Evolutionary conservation across 371 early-diverging fungal species (phyloP).

Genomic region (Mucor sp.): DNA sequence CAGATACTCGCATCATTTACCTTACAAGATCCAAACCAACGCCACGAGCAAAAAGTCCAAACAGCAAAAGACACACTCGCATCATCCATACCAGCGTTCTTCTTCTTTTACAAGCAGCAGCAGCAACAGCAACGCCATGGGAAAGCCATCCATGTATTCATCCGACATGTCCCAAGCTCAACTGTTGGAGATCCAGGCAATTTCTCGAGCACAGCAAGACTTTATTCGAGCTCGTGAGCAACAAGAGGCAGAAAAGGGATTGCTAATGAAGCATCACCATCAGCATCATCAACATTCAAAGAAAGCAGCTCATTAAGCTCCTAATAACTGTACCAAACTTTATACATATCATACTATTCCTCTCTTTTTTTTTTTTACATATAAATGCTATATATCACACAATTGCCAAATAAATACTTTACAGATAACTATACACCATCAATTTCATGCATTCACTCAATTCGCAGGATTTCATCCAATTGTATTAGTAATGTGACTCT

Average conservation of each 20-base stretch:
- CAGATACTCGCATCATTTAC: not conserved
- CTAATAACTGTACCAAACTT: not conserved
- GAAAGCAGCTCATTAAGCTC: not conserved
- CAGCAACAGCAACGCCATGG: not conserved
- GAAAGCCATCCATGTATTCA: slow-evolving; percentile 18
- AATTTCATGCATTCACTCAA: not conserved
- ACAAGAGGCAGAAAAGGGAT: slow-evolving; percentile 21
- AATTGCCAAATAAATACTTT: not conserved
- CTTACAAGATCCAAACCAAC: slow-evolving; percentile 1
- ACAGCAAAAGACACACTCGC: not conserved
- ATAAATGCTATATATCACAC: not conserved
- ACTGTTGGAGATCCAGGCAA: slow-evolving; percentile 19
- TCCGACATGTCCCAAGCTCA: slow-evolving; percentile 18
- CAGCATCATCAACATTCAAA: slow-evolving; percentile 14
- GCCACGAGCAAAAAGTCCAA: not conserved
- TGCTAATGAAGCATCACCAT: slow-evolving; percentile 14
- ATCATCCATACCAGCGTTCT: not conserved
- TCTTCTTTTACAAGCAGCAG: not conserved
- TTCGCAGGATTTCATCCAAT: not conserved
- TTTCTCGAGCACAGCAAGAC: slow-evolving; percentile 21
- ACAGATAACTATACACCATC: no score
- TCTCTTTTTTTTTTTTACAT: no score
- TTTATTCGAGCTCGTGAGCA: slow-evolving; percentile 22
- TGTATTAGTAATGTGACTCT: not conserved
- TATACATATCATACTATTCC: not conserved